Evolutionary conservation across 345 rosid species (phyloP).

Genomic region (Camelina hispida): DNA sequence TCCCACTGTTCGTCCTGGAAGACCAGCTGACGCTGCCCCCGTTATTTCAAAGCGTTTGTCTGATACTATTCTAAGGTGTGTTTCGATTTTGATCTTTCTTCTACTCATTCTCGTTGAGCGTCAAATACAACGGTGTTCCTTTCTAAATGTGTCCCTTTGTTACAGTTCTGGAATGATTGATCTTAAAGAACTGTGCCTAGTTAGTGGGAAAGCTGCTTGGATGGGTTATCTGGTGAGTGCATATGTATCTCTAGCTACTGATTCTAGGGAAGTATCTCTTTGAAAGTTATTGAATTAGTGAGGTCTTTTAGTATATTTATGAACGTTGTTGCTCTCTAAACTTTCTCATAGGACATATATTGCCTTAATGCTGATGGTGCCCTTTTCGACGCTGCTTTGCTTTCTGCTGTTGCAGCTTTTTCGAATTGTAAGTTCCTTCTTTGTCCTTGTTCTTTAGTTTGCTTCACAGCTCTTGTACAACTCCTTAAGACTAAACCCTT

Average conservation of each 20-base stretch:
- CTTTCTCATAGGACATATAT: conserved; percentile 71
- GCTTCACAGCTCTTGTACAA: background rate
- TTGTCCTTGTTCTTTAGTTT: background rate
- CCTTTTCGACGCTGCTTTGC: conserved; percentile 90
- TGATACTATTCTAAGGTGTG: conserved; percentile 80
- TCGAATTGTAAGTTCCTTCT: conserved; percentile 61
- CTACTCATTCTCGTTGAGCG: background rate
- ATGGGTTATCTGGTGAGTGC: conserved; percentile 89
- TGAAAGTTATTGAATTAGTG: background rate
- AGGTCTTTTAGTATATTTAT: background rate
- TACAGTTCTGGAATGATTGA: conserved; percentile 64
- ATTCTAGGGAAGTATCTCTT: background rate
- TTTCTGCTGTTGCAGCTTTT: conserved; percentile 85
- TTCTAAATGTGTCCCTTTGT: conserved; percentile 1
- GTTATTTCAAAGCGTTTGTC: conserved; percentile 77
- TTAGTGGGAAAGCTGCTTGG: conserved; percentile 97
- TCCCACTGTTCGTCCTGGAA: conserved; percentile 88
- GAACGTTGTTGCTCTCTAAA: background rate
- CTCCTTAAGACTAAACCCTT: too few species aligned
- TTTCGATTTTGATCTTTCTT: too few species aligned
- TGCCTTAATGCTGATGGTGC: conserved; percentile 96
- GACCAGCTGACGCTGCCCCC: conserved; percentile 92
- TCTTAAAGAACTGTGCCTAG: conserved; percentile 61
- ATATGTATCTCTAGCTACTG: too few species aligned
- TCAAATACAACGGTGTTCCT: background rate